phyloP scores from a whole-genome alignment of 805 yeast genomes.

The Candida glaebosa region DNA sequence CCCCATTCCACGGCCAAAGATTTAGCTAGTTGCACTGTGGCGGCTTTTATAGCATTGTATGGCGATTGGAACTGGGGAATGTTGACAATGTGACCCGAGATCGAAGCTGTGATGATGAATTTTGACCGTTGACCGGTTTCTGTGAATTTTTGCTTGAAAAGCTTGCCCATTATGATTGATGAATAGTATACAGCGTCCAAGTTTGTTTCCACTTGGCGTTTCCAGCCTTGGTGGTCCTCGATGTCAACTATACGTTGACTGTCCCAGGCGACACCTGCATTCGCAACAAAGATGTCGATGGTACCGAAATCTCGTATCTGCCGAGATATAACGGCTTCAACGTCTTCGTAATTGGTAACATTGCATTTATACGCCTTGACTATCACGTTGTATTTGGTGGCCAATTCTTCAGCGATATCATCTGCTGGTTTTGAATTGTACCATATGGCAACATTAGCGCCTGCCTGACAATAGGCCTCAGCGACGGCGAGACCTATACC shows the following conservation, averaged over 20 bases:
- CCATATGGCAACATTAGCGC: constrained; percentile 67
- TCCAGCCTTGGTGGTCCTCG: constrained; percentile 31
- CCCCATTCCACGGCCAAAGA: constrained; percentile 48
- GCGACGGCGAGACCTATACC: constrained; percentile 85
- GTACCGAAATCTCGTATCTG: constrained; percentile 70
- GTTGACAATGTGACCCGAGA: constrained; percentile 47
- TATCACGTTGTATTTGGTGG: constrained; percentile 56
- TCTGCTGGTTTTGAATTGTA: constrained; percentile 53
- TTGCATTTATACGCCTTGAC: constrained; percentile 64
- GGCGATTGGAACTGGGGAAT: constrained; percentile 46
- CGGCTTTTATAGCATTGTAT: constrained; percentile 47
- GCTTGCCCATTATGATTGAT: constrained; percentile 39
- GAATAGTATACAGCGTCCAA: constrained; percentile 42
- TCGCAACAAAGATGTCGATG: constrained; percentile 81
- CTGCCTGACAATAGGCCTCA: constrained; percentile 81
- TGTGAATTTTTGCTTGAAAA: constrained; percentile 28
- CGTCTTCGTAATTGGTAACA: constrained; percentile 47
- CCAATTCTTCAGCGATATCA: constrained; percentile 54
- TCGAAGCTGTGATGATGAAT: constrained; percentile 43
- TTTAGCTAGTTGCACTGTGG: constrained; percentile 38
- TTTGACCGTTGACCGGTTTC: constrained; percentile 38
- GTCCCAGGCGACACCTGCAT: constrained; percentile 86
- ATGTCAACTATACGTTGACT: constrained; percentile 49
- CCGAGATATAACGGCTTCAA: constrained; percentile 45
- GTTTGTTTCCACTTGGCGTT: constrained; percentile 37